Percentiles rank a stretch among this genome's conserved stretches.
Evolutionary conservation across 768 basidiomycete genomes (phyloP).

Genomic region (Pulveroboletus sp.): DNA sequence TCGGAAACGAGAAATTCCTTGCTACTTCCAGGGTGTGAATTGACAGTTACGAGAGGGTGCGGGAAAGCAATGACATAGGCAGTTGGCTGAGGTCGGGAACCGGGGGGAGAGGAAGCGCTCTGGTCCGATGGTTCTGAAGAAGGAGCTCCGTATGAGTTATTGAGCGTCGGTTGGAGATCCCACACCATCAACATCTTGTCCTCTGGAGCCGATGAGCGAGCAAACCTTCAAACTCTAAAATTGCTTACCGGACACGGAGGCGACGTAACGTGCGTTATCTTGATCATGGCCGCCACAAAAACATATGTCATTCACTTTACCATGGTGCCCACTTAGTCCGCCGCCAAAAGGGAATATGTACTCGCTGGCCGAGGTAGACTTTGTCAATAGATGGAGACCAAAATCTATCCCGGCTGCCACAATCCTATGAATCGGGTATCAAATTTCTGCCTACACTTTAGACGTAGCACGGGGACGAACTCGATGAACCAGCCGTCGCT

Average conservation of each 20-base stretch:
- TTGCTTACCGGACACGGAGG: constrained; percentile 66
- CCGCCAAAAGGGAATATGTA: constrained; percentile 69
- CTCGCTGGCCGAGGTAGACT: constrained; percentile 44
- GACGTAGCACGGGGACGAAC: constrained; percentile 37
- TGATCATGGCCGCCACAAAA: constrained; percentile 73
- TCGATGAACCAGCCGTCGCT: constrained; percentile 68
- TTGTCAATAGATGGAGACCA: constrained; percentile 65
- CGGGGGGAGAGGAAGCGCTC: constrained; percentile 27
- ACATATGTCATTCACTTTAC: constrained; percentile 68
- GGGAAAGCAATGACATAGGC: constrained; percentile 72
- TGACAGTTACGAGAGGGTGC: constrained; percentile 64
- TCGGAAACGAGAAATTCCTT: constrained; percentile 81
- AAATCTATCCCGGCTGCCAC: constrained; percentile 65
- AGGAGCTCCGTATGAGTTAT: constrained; percentile 37
- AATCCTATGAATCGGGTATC: constrained; percentile 42
- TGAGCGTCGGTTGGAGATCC: constrained; percentile 64
- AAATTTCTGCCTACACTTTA: constrained; percentile 3
- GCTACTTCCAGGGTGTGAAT: constrained; percentile 65
- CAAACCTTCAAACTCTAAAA: not conserved
- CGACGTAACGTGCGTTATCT: constrained; percentile 69
- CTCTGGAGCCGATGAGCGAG: constrained; percentile 37
- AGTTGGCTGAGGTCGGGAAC: constrained; percentile 60
- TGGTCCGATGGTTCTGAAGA: constrained; percentile 30
- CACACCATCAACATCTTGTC: constrained; percentile 85
- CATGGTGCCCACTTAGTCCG: constrained; percentile 77